These are phyloP conservation scores for Acer saccharum DNA, from an alignment of 345 rosid genomes.

Conservation along the genomic window DNA sequence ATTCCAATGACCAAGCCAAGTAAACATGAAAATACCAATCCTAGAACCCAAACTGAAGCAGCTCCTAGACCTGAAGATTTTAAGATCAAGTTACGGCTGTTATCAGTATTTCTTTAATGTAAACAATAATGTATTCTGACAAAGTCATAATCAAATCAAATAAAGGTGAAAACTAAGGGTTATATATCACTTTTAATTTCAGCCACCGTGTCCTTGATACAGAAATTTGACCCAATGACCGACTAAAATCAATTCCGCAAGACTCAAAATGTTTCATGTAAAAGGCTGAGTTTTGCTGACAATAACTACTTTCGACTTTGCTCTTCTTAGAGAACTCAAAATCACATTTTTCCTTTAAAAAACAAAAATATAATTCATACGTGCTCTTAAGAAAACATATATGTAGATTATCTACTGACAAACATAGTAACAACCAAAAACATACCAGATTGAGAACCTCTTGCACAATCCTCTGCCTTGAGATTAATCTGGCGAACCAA, in stretches of 20 bases:
- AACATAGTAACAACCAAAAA: neutral
- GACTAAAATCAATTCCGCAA: neutral
- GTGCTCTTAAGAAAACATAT: neutral
- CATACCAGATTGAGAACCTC: slow-evolving; percentile 48
- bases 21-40: slow-evolving; percentile 41
- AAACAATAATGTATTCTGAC: neutral
- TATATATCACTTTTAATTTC: neutral
- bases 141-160: neutral
- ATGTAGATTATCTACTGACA: neutral
- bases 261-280: neutral
- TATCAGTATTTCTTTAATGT: neutral
- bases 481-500: slow-evolving; percentile 60
- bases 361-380: neutral
- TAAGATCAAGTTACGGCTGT: neutral
- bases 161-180: neutral
- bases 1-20: slow-evolving; percentile 43
- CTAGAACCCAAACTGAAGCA: slow-evolving; percentile 39
- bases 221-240: neutral
- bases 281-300: neutral
- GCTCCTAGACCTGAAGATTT: slow-evolving; percentile 35
- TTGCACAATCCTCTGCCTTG: slow-evolving; percentile 62
- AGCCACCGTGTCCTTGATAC: no score
- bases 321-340: neutral
- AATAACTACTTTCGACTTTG: neutral
- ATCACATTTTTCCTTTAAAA: neutral